Evolutionary conservation across 768 basidiomycete genomes (phyloP), one percentile per base, ranked within the genome.

Genomic region (Kwoniella sp.): DNA sequence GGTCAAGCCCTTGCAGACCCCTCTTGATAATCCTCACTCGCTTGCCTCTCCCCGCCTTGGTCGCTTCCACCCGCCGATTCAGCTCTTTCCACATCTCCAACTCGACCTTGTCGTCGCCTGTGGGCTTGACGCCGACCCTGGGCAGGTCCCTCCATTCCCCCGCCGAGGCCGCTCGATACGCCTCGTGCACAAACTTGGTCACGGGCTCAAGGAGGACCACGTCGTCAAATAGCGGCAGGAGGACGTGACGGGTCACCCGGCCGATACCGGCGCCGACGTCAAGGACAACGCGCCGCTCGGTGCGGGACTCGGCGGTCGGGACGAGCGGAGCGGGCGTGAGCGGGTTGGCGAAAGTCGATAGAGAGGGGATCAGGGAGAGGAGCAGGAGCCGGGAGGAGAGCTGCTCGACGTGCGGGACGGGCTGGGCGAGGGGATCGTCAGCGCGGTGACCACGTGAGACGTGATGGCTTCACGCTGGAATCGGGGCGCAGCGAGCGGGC

Each of bases 211-310:
- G 80, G 48, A 93, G 81, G 37, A 90, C 84, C 41, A 96, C 89
- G 60, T 89, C 86, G 20, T 84, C 80, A 57, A 91, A 81, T 46
- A 96, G 84, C 63, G 85, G 86, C n/a, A 96, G 81, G 28, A 99
- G 82, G 11, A 91, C 88, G 60, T 87, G 83, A 2, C 82, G 78
- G 0, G 91, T 93, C 23, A 95, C 90, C 46, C 93, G 84, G 10
- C 93, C 93, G 41, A 99, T 85, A 10, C 93, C 93, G 5, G 91
- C 91, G 36, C 78, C 93, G 52, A 91, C 89, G 66, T 99, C 93
- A 19, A 99, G 80, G 0, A 87, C 91, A 38, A 88, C 82, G 4
- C 37, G 37, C 23, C 78, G 82, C 10, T 69, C n/a, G 12, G 64
- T 65, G 3, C 11, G 33, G 4, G 46, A 5, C 17, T 14, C 10